Evolutionary conservation across 257 asterid genomes (phyloP).

Genomic region (Voacanga thouarsii): DNA sequence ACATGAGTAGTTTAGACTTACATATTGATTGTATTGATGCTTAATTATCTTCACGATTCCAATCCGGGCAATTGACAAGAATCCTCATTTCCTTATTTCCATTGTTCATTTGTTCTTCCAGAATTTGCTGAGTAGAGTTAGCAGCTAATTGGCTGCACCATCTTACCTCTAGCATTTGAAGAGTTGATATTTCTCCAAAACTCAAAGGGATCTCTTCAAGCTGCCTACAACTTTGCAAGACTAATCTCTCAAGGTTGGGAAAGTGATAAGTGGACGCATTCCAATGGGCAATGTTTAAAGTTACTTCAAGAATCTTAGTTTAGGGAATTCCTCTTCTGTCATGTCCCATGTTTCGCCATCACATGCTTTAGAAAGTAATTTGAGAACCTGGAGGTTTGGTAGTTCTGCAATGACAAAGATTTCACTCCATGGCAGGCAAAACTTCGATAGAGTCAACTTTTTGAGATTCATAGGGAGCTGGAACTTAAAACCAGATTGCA

Average conservation of each 20-base stretch:
- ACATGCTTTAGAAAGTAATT: not conserved
- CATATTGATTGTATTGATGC: not conserved
- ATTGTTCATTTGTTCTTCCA: not conserved
- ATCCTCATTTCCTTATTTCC: not conserved
- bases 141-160: not conserved
- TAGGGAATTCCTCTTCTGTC: not conserved
- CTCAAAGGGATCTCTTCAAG: not conserved
- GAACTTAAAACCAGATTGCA: not conserved
- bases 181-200: not conserved
- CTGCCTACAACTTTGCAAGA: not conserved
- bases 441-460: not conserved
- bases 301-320: not conserved
- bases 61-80: not conserved
- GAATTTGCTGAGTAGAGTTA: not conserved
- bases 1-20: too few species aligned
- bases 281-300: not conserved
- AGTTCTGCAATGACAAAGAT: not conserved
- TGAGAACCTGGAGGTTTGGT: constrained; percentile 5
- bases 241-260: not conserved
- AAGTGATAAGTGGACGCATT: not conserved
- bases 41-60: not conserved
- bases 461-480: not conserved
- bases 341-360: not conserved
- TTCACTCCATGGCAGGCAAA: not conserved
- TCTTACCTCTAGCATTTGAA: not conserved